phyloP scores from a whole-genome alignment of 306 rosid genomes.

The Gastrolobium bilobum region DNA sequence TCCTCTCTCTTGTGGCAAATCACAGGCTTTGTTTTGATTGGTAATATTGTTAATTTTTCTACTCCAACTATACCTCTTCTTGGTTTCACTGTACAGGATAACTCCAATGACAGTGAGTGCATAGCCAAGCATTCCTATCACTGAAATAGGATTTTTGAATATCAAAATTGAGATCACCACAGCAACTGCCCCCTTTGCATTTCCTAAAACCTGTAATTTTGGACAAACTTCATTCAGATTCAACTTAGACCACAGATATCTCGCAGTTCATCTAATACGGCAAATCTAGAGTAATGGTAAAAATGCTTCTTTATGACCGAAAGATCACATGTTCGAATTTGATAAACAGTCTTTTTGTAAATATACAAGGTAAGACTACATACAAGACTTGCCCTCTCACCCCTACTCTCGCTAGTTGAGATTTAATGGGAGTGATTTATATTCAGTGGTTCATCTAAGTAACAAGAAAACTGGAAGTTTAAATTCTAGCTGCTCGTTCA shows the following conservation, averaged over 20 bases:
- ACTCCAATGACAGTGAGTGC: conserved; percentile 59
- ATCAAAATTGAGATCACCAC: conserved; percentile 63
- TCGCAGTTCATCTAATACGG: too few relatives aligned
- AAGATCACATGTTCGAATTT: too few relatives aligned
- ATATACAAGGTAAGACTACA: too few relatives aligned
- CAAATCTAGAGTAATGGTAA: too few relatives aligned
- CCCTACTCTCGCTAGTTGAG: too few relatives aligned
- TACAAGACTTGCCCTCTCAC: too few relatives aligned
- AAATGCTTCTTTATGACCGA: too few relatives aligned
- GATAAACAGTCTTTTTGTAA: too few relatives aligned
- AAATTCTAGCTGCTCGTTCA: not conserved
- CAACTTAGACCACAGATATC: not conserved
- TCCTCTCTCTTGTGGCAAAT: conserved; percentile 3
- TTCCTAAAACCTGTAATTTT: conserved; percentile 59
- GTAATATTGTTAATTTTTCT: conserved; percentile 7
- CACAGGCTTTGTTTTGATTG: conserved; percentile 11
- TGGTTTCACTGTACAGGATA: conserved; percentile 56
- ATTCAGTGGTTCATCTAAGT: not conserved
- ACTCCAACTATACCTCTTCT: conserved; percentile 53
- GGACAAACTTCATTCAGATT: conserved; percentile 9
- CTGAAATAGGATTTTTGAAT: conserved; percentile 61
- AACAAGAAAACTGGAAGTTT: not conserved
- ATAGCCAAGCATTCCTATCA: conserved; percentile 61
- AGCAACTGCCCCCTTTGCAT: conserved; percentile 69
- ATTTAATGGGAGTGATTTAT: too few relatives aligned